A percentile compares a stretch with the other conserved stretches of the same genome.
Conservation (phyloP, 2,329 filamentous ascomycete genomes). For the Didymella exigua region DNA sequence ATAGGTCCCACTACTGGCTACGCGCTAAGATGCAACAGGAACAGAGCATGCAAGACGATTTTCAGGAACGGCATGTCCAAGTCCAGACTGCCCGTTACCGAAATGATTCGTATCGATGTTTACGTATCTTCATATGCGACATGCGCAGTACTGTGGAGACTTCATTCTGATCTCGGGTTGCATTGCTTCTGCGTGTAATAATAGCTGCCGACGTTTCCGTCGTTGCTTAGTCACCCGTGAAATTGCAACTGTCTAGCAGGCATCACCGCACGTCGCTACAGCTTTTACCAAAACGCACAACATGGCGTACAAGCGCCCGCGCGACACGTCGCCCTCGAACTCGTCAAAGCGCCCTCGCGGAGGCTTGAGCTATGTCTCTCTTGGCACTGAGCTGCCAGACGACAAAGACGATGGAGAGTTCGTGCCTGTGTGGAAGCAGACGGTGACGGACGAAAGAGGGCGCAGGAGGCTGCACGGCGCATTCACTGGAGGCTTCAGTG, state of each 20-base stretch:
- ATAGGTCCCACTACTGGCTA: constrained; percentile 6
- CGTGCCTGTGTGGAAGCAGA: constrained; percentile 97
- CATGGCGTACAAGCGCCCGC: constrained; percentile 46
- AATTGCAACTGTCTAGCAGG: neutral
- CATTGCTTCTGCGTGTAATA: neutral
- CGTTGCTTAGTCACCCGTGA: constrained; percentile 9
- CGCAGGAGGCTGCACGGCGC: constrained; percentile 91
- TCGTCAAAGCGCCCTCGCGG: constrained; percentile 76
- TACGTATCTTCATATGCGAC: neutral
- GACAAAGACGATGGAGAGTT: constrained; percentile 90
- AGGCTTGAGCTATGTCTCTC: constrained; percentile 45
- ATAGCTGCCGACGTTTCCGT: neutral
- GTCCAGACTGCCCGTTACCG: neutral
- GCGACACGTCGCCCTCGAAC: constrained; percentile 34
- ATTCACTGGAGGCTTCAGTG: constrained; percentile 95
- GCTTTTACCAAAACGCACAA: neutral
- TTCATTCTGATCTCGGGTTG: too few species aligned
- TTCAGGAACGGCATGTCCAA: constrained; percentile 14
- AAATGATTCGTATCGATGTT: neutral
- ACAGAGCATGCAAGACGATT: constrained; percentile 9
- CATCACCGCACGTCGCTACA: neutral
- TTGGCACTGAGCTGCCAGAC: constrained; percentile 79
- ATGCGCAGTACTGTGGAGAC: neutral
- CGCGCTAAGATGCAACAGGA: constrained; percentile 6
- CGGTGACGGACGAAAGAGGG: constrained; percentile 90